Base-by-base conservation (phyloP, 352 stramenopile genomes). In the Phytophthora sp. region DNA sequence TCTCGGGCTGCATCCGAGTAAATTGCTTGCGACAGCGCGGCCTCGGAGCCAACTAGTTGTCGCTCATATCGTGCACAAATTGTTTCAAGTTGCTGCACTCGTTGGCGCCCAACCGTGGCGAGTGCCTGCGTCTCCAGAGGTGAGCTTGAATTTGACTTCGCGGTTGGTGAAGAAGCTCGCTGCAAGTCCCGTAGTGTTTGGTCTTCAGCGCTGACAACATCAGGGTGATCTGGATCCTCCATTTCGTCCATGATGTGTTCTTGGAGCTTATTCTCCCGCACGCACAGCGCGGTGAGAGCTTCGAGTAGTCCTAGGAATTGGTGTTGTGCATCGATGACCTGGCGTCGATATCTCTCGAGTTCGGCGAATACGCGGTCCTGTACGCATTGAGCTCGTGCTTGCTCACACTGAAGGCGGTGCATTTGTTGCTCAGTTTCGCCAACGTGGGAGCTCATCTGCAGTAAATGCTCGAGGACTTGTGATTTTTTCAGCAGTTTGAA, bases 401-500 rank as follows among this genome's bases (percentile, higher is more conserved):
- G 74, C 27, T 87, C 79, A 27, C 66, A 57, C 26, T 87, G 60
- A 16, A 91, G 73, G 2, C 71, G 69, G 1, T 71, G 74, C 6
- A 89, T 57, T 20, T 76, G 77, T 36, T 77, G 66, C 23, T 89
- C 70, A 21, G 79, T 77, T 24, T 76, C 59, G 20, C 69, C 66
- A 38, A 80, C 47, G 33, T 81, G 52, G 0, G 73, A 74, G 49
- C 69, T 85, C 47, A 88, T 61, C 15, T 70, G 57, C 7, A 87
- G 57, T 0, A 91, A 41, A 11, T 88, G 77, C 16, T 89, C 79
- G 7, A 91, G 63, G 12, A 91, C 73, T 63, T 91, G 74, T 0
- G 76, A 79, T 39, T 89, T 91, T 53, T 89, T 91, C 8, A 91
- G 72, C 9, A 91, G 63, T 1, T 82, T 77, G 27, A 89, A 89